Base-by-base conservation (phyloP, 2,329 filamentous ascomycete species). In the Trichophyton rubrum region DNA sequence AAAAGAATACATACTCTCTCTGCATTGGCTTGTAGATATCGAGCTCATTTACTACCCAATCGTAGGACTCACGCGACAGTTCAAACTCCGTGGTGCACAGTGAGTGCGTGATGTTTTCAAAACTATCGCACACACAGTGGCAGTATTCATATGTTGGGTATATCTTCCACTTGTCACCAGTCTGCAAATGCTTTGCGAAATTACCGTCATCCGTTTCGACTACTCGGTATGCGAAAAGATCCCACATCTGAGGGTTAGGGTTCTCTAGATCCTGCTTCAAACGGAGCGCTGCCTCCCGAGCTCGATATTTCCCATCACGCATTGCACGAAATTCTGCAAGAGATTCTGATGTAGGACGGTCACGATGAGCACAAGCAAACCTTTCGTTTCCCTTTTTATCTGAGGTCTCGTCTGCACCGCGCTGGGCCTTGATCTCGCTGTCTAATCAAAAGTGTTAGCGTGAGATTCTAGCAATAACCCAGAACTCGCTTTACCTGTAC, bases 171-270 rank as follows among this genome's bases (percentile, higher is more conserved):
- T 87, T 85, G 65, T 82, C 78, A 33, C 88, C 89, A 0, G 91
- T 95, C 40, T 89, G 83, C 73, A 89, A 85, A 71, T 95, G 90
- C 49, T 78, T 78, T 67, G 64, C 70, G 71, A 58, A 66, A 63
- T 66, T 70, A 69, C 60, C 59, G 17, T 68, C 62, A 49, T 79
- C 79, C 61, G 82, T 75, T 47, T 88, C 85, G 68, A 90, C 81
- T 60, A 97, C 86, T 63, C 92, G 85, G 74, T 96, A 97, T 15
- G 92, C 92, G 1, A 89, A 88, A 59, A 96, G 76, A 78, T 97
- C 92, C 92, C 92, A 96, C 88, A 96, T 91, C 74, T 95, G 89
- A 5, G 91, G 90, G 72, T 96, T 96, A 33, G 87, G 86, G 67
- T 87, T 86, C 58, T 83, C 82, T 49, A 59, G 9, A 65, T 90